A percentile compares a stretch with the other conserved stretches of the same genome.
Conservation (phyloP, 129 eudicot species). For the Chrysanthemum makinoi region DNA sequence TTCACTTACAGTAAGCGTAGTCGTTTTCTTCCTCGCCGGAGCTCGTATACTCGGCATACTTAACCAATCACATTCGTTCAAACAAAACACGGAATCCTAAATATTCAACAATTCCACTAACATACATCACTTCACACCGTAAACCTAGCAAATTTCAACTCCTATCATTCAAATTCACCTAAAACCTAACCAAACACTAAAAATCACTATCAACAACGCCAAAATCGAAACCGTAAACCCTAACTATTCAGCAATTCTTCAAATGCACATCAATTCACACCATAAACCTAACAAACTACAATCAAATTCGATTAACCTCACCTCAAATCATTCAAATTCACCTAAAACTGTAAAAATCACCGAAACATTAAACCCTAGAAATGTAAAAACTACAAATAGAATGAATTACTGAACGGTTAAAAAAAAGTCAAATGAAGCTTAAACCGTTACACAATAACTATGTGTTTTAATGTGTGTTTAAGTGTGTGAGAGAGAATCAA, state of each 20-base stretch:
- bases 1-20: conserved; percentile 87
- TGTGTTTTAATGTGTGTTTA: not conserved
- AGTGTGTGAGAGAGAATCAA: not conserved
- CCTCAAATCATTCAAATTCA: not conserved
- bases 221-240: not conserved
- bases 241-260: conserved; percentile 5
- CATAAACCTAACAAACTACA: not conserved
- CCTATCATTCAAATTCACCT: no score
- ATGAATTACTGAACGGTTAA: conserved; percentile 20
- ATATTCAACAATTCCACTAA: conserved; percentile 6
- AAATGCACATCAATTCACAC: conserved; percentile 4
- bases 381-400: not conserved
- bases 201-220: no score
- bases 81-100: conserved; percentile 10
- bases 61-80: conserved; percentile 33
- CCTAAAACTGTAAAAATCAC: no score
- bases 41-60: conserved; percentile 82
- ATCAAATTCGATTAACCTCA: not conserved
- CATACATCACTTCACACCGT: not conserved
- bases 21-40: conserved; percentile 75
- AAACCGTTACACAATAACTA: conserved; percentile 21
- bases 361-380: conserved; percentile 24
- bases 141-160: no score
- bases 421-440: not conserved
- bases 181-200: no score